Conservation (phyloP, 2,329 filamentous ascomycete genomes). For the Colletotrichum aenigma region DNA sequence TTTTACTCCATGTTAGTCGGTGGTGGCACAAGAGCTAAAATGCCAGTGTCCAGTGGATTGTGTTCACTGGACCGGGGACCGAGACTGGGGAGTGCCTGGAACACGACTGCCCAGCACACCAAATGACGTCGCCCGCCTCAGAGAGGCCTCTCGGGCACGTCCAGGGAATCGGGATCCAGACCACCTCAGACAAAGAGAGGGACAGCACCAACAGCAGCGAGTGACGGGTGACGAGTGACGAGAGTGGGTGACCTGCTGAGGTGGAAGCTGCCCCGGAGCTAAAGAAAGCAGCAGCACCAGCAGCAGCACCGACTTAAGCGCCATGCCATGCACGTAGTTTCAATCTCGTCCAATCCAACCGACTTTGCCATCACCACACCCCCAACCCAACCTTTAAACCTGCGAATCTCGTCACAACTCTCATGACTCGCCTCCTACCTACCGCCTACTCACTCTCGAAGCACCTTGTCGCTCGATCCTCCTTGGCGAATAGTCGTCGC, state of each 20-base stretch:
- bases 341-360: conserved; percentile 14
- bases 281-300: background rate
- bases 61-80: background rate
- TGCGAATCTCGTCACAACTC: conserved; percentile 7
- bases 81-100: conserved; percentile 1
- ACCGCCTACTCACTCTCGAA: background rate
- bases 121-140: conserved; percentile 17
- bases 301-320: conserved; percentile 12
- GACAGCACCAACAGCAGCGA: background rate
- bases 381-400: background rate
- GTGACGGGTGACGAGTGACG: background rate
- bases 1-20: background rate
- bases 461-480: background rate
- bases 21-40: background rate
- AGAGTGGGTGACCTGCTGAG: background rate
- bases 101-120: background rate
- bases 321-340: conserved; percentile 13
- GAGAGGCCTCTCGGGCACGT: conserved; percentile 18
- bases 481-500: conserved; percentile 3
- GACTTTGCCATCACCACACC: conserved; percentile 6
- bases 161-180: background rate
- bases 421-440: background rate
- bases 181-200: background rate
- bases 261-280: background rate
- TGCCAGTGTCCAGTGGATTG: background rate